phyloP scores from a whole-genome alignment of 306 rosid species.

The Dalbergia cochinchinensis region DNA sequence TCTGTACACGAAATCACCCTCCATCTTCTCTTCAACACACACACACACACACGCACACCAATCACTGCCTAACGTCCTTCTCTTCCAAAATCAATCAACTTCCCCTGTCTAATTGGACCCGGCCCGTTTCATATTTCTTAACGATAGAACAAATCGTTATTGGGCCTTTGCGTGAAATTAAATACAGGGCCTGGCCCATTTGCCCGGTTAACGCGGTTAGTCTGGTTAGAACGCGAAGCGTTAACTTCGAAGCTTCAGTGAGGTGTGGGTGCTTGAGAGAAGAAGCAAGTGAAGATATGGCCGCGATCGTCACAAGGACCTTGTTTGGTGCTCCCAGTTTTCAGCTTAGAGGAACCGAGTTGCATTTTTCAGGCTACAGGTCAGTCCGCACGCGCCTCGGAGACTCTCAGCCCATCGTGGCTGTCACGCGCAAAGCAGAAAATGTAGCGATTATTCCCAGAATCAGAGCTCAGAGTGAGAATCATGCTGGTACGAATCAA shows the following conservation, averaged over 20 bases:
- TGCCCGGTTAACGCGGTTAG: no score
- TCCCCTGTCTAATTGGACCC: slow-evolving; percentile 14
- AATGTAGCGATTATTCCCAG: slow-evolving; percentile 59
- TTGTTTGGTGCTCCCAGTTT: slow-evolving; percentile 37
- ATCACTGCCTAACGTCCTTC: no score
- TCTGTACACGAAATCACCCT: slow-evolving; percentile 72
- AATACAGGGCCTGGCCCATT: background rate
- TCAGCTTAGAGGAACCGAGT: slow-evolving; percentile 41
- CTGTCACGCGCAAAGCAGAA: slow-evolving; percentile 46
- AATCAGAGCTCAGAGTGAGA: slow-evolving; percentile 60
- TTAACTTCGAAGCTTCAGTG: slow-evolving; percentile 8
- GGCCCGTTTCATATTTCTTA: background rate
- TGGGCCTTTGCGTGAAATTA: background rate
- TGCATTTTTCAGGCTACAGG: slow-evolving; percentile 41
- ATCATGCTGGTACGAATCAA: slow-evolving; percentile 53
- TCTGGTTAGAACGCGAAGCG: background rate
- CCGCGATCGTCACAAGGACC: slow-evolving; percentile 47
- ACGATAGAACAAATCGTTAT: background rate
- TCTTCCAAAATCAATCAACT: background rate
- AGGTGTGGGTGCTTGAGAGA: background rate
- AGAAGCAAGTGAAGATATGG: slow-evolving; percentile 48
- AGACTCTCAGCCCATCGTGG: slow-evolving; percentile 48
- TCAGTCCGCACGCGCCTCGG: slow-evolving; percentile 40
- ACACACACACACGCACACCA: background rate
- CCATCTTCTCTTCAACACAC: slow-evolving; percentile 50